Base-by-base conservation (phyloP, 2,329 filamentous ascomycete species). In the Venturia pyrina region DNA sequence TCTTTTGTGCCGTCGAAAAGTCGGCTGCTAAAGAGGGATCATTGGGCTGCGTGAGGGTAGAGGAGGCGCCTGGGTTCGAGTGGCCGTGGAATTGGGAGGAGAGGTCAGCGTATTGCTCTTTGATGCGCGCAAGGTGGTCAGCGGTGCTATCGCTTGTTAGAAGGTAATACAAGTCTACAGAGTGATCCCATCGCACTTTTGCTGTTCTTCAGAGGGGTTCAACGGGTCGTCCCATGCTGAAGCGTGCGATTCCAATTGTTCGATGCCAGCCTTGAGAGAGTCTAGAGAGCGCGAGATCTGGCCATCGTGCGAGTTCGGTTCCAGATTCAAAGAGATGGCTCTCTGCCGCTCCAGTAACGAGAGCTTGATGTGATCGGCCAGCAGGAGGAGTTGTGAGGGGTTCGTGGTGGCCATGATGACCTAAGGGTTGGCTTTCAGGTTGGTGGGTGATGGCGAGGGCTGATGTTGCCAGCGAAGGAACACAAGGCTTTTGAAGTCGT, bases 361-460 rank as follows among this genome's bases (percentile, higher is more conserved):
- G 68, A 98, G 86, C 79, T 98, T 97, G 82, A 98, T 90, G 78
- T 98, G 93, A 79, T 99, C 95, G 73, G 93, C 91, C 66, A 98
- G 86, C 65, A 98, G 88, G 75, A 93, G 91, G 70, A 98, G 88
- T 77, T 97, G 93, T 17, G 83, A 82, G 62, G 85, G 81, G 70
- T 82, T 85, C 67, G 81, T 81, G 37, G 72, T 74, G 71, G 75
- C 76, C 65, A 74, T 72, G 72, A 13, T 37, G n/a, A n/a, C n/a
- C n/a, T 46, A 37, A 37, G 64, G 11, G 10, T 37, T 21, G 53
- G 19, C n/a, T n/a, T n/a, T n/a, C n/a, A n/a, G n/a, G n/a, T 1
- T 15, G 19, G 43, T 21, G 44, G 19, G 13, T 56, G 50, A 56
- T 24, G 50, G 21, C 5, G 21, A 32, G 8, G 24, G 50, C 50